These are phyloP conservation scores for Limonomyces culmigenus DNA, from an alignment of 1,284 basidiomycete species.

Conservation along the genomic window DNA sequence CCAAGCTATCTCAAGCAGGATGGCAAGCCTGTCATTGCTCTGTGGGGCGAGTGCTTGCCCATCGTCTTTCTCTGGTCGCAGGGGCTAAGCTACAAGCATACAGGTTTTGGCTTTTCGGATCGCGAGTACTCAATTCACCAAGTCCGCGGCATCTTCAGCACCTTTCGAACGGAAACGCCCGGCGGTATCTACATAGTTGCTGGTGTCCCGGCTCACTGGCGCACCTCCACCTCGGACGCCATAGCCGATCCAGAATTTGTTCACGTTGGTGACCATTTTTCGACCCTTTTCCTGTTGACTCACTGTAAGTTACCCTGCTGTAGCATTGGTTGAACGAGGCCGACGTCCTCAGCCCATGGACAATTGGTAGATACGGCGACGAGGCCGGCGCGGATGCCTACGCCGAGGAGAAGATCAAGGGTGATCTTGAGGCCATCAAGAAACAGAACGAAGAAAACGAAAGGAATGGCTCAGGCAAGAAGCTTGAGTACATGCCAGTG, in stretches of 20 bases:
- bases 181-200: conserved; percentile 59
- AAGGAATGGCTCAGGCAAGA: conserved; percentile 3
- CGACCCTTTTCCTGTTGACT: not conserved
- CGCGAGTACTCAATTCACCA: conserved; percentile 42
- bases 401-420: conserved; percentile 38
- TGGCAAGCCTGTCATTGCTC: conserved; percentile 44
- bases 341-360: conserved; percentile 66
- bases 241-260: conserved; percentile 46
- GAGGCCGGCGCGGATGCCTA: conserved; percentile 41
- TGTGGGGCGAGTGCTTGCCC: conserved; percentile 36
- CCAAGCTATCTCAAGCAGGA: conserved; percentile 54
- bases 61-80: not conserved
- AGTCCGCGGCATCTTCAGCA: conserved; percentile 32
- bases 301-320: not conserved
- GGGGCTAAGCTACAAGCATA: no score
- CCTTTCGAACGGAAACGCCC: conserved; percentile 41
- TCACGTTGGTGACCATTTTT: conserved; percentile 9
- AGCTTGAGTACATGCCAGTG: conserved; percentile 45
- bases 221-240: conserved; percentile 45
- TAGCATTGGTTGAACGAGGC: conserved; percentile 49
- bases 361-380: conserved; percentile 43
- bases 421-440: conserved; percentile 40
- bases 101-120: conserved; percentile 51
- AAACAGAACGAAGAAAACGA: conserved; percentile 22
- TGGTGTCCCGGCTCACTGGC: conserved; percentile 53